Evolutionary conservation across 2,329 filamentous ascomycete genomes (phyloP).

Genomic region (Xylaria sp.): DNA sequence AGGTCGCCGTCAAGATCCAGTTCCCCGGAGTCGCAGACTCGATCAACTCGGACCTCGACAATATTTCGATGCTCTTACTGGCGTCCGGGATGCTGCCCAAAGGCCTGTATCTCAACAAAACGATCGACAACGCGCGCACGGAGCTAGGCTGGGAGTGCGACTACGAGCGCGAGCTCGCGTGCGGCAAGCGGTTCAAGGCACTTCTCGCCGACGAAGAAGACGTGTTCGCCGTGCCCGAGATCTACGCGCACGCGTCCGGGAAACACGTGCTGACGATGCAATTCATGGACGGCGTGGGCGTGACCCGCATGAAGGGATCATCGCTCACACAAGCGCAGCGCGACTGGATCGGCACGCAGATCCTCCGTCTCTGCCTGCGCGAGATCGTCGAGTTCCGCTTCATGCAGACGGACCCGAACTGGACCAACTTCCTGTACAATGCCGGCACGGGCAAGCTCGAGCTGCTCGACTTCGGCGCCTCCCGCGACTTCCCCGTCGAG

Average conservation of each 20-base stretch:
- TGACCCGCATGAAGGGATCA: conserved; percentile 74
- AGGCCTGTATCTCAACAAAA: conserved; percentile 94
- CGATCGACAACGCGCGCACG: conserved; percentile 90
- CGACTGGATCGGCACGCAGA: conserved; percentile 96
- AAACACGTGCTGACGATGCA: conserved; percentile 93
- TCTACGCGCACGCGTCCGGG: conserved; percentile 82
- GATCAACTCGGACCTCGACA: conserved; percentile 96
- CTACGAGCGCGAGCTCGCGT: conserved; percentile 88
- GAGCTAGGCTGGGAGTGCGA: conserved; percentile 98
- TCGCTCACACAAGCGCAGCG: conserved; percentile 82
- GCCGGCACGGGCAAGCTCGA: conserved; percentile 76
- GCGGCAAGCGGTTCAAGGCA: conserved; percentile 77
- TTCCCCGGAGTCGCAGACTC: conserved; percentile 96
- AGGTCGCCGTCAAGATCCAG: conserved; percentile 95
- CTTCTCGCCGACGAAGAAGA: conserved; percentile 79
- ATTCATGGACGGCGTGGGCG: conserved; percentile 84
- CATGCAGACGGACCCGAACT: conserved; percentile 99
- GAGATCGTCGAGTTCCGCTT: conserved; percentile 95
- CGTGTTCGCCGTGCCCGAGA: conserved; percentile 81
- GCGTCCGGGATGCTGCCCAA: conserved; percentile 90
- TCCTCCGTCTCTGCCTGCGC: conserved; percentile 88
- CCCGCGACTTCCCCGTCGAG: conserved; percentile 80
- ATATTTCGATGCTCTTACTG: conserved; percentile 88
- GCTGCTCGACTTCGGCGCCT: conserved; percentile 94
- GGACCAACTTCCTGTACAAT: conserved; percentile 98